Base-by-base conservation (phyloP, 176 grass and related monocot genomes). In the Triticum dicoccoides region DNA sequence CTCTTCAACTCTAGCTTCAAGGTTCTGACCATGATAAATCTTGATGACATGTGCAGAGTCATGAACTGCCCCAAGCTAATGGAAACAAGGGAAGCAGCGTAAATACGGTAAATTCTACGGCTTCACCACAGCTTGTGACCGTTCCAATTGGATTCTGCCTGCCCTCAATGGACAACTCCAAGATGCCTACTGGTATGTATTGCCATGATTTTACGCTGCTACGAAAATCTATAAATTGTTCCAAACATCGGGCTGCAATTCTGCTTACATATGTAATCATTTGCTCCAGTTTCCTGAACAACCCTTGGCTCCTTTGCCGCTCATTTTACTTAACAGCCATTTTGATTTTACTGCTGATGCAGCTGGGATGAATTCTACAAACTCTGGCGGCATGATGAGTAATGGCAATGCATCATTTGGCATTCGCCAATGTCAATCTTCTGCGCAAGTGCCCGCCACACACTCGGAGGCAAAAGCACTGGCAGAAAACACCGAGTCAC, bases 131-230 rank as follows among this genome's bases (percentile, higher is more conserved):
- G 14, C 88, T 92, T 73, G 91, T 90, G 81, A 80, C 88, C 72
- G 85, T 92, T 87, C 88, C 88, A 29, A 82, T 92, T 54, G 88
- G 80, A 87, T 73, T 92, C 64, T 92, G 88, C 77, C n/a, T 89
- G 27, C 24, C 78, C 18, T 87, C 87, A 17, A 54, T 85, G 82
- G 84, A 89, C 30, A 70, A 32, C 80, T 84, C 82, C 52, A 91
- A 85, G 63, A 82, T 85, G 69, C 65, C 86, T 82, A 37, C 78
- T 25, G 90, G 90, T 92, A 80, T 75, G 51, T 41, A 18, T 39
- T 82, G 71, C 39, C 71, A 69, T 62, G 51, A 75, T 64, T 41
- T 64, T 91, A 61, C 68, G 67, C 66, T 66, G 38, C 35, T 80
- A 44, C 5, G 18, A 58, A 87, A 67, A 73, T 79, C 25, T 64